These are phyloP conservation scores for Heliocybe sulcata DNA, from an alignment of 1,284 basidiomycete species.

Conservation along the genomic window DNA sequence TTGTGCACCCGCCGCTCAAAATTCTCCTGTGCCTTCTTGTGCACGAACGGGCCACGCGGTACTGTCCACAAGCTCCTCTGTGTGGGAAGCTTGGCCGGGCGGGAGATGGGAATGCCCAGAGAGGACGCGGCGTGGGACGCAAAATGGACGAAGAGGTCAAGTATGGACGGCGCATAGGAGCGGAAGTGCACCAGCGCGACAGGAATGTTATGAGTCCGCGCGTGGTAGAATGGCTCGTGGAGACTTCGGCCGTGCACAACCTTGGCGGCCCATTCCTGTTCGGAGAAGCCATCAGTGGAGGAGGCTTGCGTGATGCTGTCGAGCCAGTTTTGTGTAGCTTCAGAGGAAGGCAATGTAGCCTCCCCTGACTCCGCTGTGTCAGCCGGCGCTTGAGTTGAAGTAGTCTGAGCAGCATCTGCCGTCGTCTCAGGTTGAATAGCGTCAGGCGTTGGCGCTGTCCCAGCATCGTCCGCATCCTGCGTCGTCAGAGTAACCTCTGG, in stretches of 20 bases:
- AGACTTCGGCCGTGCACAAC: constrained; percentile 54
- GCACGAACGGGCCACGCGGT: constrained; percentile 78
- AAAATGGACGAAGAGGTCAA: constrained; percentile 84
- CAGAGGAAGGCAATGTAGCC: not conserved
- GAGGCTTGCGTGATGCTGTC: not conserved
- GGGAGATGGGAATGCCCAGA: constrained; percentile 78
- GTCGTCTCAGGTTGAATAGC: too few species aligned
- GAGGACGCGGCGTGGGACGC: constrained; percentile 78
- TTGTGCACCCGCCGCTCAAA: constrained; percentile 85
- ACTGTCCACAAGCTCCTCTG: constrained; percentile 86
- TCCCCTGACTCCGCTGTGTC: not conserved
- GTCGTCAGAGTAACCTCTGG: too few species aligned
- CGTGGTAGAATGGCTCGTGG: constrained; percentile 45
- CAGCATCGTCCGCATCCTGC: too few species aligned
- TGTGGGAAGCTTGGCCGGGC: constrained; percentile 66
- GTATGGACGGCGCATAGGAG: constrained; percentile 60
- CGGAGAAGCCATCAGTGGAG: not conserved
- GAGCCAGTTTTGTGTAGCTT: not conserved
- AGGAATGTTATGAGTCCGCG: constrained; percentile 66
- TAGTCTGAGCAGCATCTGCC: too few species aligned
- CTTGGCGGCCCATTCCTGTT: constrained; percentile 18
- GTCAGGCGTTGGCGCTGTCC: too few species aligned
- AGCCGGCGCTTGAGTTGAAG: not conserved
- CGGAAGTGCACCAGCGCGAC: constrained; percentile 83
- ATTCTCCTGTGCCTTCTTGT: constrained; percentile 96